Conservation (phyloP, 257 asterid species). For the Gentiana macrophylla region DNA sequence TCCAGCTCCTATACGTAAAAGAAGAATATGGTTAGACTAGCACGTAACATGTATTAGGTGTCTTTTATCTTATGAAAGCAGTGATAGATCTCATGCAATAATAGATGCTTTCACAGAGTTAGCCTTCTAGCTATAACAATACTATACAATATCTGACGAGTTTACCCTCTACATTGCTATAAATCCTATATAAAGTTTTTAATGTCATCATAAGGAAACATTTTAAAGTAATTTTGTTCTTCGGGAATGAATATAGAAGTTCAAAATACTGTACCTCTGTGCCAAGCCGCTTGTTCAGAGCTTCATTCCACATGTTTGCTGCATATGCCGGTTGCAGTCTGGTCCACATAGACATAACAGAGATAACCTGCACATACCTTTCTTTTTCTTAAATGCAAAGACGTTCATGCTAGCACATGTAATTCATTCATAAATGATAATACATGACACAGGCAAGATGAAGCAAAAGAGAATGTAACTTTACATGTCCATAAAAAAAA, state of each 20-base stretch:
- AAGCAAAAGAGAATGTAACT: neutral
- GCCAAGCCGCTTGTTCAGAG: constrained; percentile 96
- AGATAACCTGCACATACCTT: constrained; percentile 58
- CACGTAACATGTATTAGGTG: no score
- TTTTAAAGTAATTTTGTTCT: neutral
- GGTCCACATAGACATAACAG: constrained; percentile 99
- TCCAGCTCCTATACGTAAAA: constrained; percentile 51
- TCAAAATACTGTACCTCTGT: constrained; percentile 48
- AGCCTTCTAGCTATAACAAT: no score
- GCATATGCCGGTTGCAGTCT: constrained; percentile 99
- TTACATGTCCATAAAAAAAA: neutral
- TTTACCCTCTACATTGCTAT: no score
- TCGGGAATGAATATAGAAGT: constrained; percentile 1
- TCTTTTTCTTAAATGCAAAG: constrained; percentile 13
- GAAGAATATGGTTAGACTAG: neutral
- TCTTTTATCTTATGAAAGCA: no score
- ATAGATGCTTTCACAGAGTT: no score
- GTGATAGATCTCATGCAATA: no score
- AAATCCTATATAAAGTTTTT: no score
- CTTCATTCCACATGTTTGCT: constrained; percentile 99
- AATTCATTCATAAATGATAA: neutral
- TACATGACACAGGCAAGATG: neutral
- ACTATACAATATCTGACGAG: no score
- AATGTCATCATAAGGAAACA: neutral
- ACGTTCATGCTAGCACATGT: constrained; percentile 7